Percentiles rank a stretch among this genome's conserved stretches.
phyloP scores from a whole-genome alignment of 495 filamentous ascomycete genomes.

The Neohortaea acidophila region DNA sequence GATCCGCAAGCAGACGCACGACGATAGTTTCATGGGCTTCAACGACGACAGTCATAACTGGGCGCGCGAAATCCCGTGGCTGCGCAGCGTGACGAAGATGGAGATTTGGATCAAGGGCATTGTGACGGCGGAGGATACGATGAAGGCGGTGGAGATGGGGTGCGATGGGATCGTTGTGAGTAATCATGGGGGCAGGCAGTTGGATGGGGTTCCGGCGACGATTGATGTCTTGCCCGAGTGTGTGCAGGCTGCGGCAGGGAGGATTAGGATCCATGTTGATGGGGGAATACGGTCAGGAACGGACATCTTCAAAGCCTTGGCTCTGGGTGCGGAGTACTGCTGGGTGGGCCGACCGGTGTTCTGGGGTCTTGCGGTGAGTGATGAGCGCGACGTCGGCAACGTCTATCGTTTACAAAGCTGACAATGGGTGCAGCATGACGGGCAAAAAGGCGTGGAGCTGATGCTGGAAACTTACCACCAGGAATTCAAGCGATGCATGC shows the following conservation, averaged over 20 bases:
- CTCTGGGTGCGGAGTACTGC: conserved; percentile 29
- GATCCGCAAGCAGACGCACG: conserved; percentile 17
- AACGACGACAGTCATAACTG: conserved; percentile 27
- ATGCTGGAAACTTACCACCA: conserved; percentile 22
- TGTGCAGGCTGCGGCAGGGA: conserved; percentile 26
- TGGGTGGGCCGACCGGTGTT: conserved; percentile 29
- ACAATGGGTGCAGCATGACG: conserved; percentile 18
- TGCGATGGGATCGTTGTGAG: conserved; percentile 30
- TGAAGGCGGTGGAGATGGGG: conserved; percentile 23
- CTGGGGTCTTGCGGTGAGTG: conserved; percentile 30
- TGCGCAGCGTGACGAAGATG: conserved; percentile 25
- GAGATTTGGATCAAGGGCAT: conserved; percentile 33
- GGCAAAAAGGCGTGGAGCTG: conserved; percentile 18
- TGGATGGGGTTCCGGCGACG: conserved; percentile 32
- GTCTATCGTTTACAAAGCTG: too few relatives aligned
- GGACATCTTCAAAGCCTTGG: conserved; percentile 35
- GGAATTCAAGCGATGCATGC: conserved; percentile 39
- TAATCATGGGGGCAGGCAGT: conserved; percentile 30
- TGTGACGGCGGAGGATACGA: conserved; percentile 24
- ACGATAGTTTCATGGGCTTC: conserved; percentile 20
- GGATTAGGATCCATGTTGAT: conserved; percentile 20
- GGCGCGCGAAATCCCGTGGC: conserved; percentile 26
- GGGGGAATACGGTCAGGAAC: conserved; percentile 29
- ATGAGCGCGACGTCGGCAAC: too few relatives aligned
- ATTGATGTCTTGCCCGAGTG: conserved; percentile 34